Percentiles rank a stretch among this genome's conserved stretches.
Conservation (phyloP, 345 rosid species). For the Murraya koenigii region DNA sequence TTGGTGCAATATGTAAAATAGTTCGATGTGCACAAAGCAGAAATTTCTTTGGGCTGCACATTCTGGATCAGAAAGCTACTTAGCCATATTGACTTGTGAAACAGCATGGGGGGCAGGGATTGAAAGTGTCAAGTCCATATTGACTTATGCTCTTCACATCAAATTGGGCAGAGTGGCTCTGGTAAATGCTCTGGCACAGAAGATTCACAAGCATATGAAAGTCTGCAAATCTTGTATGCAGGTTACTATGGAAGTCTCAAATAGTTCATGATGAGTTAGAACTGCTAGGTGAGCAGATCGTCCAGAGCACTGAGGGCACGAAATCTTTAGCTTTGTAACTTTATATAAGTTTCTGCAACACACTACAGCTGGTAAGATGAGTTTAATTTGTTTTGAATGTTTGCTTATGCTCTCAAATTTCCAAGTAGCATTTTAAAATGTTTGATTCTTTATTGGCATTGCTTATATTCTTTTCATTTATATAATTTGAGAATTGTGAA, state of each 20-base stretch:
- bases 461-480: neutral
- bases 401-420: neutral
- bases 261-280: conserved; percentile 78
- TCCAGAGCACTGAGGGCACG: conserved; percentile 81
- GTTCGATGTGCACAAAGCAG: conserved; percentile 62
- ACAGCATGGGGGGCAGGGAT: conserved; percentile 77
- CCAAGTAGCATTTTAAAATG: neutral
- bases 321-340: conserved; percentile 88
- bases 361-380: conserved; percentile 80
- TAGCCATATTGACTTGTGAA: conserved; percentile 26
- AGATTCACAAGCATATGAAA: conserved; percentile 75
- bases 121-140: conserved; percentile 70
- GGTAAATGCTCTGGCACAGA: conserved; percentile 64
- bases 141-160: conserved; percentile 61
- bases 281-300: conserved; percentile 84
- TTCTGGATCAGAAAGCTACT: conserved; percentile 67
- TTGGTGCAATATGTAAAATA: conserved; percentile 90
- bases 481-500: neutral
- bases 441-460: neutral
- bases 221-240: conserved; percentile 56
- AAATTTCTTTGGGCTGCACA: conserved; percentile 70
- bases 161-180: conserved; percentile 77
- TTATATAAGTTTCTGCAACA: conserved; percentile 88
- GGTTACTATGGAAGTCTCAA: conserved; percentile 94
- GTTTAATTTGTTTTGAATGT: conserved; percentile 18